A percentile compares a stretch with the other conserved stretches of the same genome.
Evolutionary conservation across 1,139 yeast species (phyloP).

Genomic region (Lodderomyces oxycetoniae): DNA sequence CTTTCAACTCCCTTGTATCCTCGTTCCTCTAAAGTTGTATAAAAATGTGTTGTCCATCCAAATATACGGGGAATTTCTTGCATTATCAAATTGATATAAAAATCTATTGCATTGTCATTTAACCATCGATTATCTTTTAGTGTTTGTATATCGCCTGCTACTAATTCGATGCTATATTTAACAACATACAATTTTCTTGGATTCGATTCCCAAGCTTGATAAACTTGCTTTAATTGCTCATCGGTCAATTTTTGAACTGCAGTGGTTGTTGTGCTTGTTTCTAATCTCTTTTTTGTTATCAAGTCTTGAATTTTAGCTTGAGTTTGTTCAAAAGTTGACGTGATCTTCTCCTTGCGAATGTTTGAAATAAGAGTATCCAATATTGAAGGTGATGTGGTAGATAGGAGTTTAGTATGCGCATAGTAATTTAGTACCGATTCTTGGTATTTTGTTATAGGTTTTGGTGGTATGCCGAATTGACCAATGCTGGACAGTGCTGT

Average conservation of each 20-base stretch:
- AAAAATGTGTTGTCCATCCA: slow-evolving; percentile 87
- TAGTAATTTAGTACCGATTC: slow-evolving; percentile 18
- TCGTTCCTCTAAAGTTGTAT: slow-evolving; percentile 58
- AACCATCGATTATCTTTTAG: slow-evolving; percentile 74
- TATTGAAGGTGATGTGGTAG: slow-evolving; percentile 15
- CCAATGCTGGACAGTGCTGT: too few species aligned
- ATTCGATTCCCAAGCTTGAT: slow-evolving; percentile 21
- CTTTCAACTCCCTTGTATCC: slow-evolving; percentile 82
- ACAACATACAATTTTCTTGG: slow-evolving; percentile 20
- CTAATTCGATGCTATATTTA: slow-evolving; percentile 52
- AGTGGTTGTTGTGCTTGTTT: slow-evolving; percentile 7
- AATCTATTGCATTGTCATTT: slow-evolving; percentile 87
- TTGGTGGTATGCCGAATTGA: neutral
- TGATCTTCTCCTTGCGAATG: slow-evolving; percentile 16
- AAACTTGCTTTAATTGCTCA: slow-evolving; percentile 21
- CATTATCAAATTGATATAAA: slow-evolving; percentile 61
- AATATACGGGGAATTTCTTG: slow-evolving; percentile 39
- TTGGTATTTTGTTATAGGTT: slow-evolving; percentile 11
- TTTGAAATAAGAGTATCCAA: slow-evolving; percentile 18
- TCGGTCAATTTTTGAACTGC: slow-evolving; percentile 15
- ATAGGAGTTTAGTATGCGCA: slow-evolving; percentile 12
- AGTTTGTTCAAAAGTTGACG: slow-evolving; percentile 13
- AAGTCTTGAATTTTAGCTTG: slow-evolving; percentile 15
- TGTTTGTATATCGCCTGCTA: slow-evolving; percentile 64
- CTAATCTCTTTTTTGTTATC: slow-evolving; percentile 17